Evolutionary conservation across 148 eudicot genomes (phyloP), one percentile per base, ranked within the genome.

Genomic region (Pouteria glomerata): DNA sequence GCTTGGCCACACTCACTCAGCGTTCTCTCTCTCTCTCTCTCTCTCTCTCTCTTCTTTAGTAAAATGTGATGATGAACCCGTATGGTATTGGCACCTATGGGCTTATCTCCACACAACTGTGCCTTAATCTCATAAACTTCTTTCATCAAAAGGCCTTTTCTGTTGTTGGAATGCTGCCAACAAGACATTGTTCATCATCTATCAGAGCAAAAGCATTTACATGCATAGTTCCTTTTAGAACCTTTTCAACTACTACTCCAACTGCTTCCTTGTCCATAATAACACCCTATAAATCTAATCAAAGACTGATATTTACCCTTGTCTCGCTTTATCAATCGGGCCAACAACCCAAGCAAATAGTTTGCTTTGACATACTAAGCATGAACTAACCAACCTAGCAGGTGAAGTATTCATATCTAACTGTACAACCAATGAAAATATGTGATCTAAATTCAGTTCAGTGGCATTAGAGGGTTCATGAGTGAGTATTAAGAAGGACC

Each of bases 351-450:
- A 37, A 37, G 48, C 23, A 12, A 21, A 53, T 6, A n/a, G 29
- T 37, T 44, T 23, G 11, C 14, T 12, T 39, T 37, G 39, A 37
- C 23, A 1, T 39, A 23, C 27, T 10, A 61, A n/a, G 35, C 35
- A 24, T 37, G 45, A 63, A 63, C 48, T 30, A 63, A 23, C 66
- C 39, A 63, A 63, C 45, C 47, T 7, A 37, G 66, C 29, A 37
- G 47, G 13, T 37, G 48, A 62, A n/a, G 47, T n/a, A 15, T 21
- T 45, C 45, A 24, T 61, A 42, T 35, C 65, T 13, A 61, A 35
- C 26, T 61, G 65, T 35, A 34, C 39, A 19, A 39, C 65, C 62
- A 61, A 61, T 61, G 65, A 61, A 24, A 61, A n/a, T 27, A 61
- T 35, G 10, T 24, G 2, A 61, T 31, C 4, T 39, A 15, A 10